Base-by-base conservation (phyloP, 192 early-diverging fungal species). In the Coemansia sp. region DNA sequence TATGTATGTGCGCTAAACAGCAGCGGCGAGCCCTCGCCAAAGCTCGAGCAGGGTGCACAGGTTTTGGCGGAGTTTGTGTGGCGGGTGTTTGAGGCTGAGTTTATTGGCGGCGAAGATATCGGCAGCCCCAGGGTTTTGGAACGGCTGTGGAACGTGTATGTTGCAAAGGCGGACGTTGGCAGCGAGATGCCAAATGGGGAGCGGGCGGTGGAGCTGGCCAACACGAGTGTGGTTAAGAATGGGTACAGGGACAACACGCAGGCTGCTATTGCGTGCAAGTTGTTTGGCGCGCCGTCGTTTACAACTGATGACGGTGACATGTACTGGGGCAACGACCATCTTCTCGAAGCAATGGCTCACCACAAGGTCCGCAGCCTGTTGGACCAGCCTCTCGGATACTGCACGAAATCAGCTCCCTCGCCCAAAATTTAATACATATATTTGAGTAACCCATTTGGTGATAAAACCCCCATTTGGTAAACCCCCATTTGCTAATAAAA, bases 301-400 rank as follows among this genome's bases (percentile, higher is more conserved):
- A 73, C 82, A 6, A 78, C 83, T 19, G 75, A 74, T 5, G 81
- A 84, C 26, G 74, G 79, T 37, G 67, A 73, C 49, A 63, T 83
- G 52, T 86, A 84, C 68, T 86, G 83, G 83, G 85, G 85, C 54
- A 83, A 83, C 39, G 85, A 86, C 61, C 71, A 82, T 5, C 62
- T 85, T 14, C 18, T 78, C 62, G 79, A 80, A 20, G 71, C 83
- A 35, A 8, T 73, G 50, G 20, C 64, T 32, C 60, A 77, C 62
- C 58, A 62, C 76, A 39, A 59, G 43, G 4, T 52, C 16, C 39
- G 69, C n/a, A 67, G 69, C 12, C 59, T 71, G 26, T 39, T 69
- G 12, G 68, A 56, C 43, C 54, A 74, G 57, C 19, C 59, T 14
- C n/a, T 27, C 7, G 75, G 69, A n/a, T 72, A 66, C 69, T 54